Conservation (phyloP, 305 asterid species). For the Solanum aculeatissimum region DNA sequence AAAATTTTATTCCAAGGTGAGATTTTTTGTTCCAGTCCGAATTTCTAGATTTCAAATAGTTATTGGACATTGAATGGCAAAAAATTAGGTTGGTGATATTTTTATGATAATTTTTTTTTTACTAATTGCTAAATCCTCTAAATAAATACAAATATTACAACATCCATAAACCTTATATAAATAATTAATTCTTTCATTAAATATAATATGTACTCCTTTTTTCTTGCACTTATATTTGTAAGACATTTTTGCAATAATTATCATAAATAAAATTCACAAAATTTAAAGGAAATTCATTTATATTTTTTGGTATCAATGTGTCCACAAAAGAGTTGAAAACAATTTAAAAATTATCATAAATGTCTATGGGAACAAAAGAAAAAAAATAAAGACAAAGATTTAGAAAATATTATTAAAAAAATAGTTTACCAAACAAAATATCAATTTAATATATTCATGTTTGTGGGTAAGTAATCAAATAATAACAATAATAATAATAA, state of each 20-base stretch:
- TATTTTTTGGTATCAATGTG: not conserved
- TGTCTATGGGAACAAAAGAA: not conserved
- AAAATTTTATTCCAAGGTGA: not conserved
- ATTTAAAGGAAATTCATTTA: not conserved
- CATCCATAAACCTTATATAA: not conserved
- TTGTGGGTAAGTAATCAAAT: not conserved
- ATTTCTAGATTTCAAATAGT: not conserved
- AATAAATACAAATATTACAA: not conserved
- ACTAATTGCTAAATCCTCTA: not conserved
- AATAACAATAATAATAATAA: no score
- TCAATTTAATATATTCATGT: not conserved
- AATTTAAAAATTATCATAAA: not conserved
- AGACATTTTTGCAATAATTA: not conserved
- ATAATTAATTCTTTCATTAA: not conserved
- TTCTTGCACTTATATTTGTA: not conserved
- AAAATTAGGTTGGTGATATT: not conserved
- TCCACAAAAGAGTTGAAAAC: not conserved
- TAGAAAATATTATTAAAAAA: not conserved
- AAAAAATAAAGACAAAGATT: not conserved
- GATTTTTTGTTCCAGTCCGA: rapidly evolving
- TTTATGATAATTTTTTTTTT: not conserved
- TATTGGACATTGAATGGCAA: not conserved
- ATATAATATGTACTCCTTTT: not conserved
- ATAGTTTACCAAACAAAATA: not conserved
- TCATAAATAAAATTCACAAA: not conserved